phyloP scores from a whole-genome alignment of 495 filamentous ascomycete species.

The Penicillium verhagenii region DNA sequence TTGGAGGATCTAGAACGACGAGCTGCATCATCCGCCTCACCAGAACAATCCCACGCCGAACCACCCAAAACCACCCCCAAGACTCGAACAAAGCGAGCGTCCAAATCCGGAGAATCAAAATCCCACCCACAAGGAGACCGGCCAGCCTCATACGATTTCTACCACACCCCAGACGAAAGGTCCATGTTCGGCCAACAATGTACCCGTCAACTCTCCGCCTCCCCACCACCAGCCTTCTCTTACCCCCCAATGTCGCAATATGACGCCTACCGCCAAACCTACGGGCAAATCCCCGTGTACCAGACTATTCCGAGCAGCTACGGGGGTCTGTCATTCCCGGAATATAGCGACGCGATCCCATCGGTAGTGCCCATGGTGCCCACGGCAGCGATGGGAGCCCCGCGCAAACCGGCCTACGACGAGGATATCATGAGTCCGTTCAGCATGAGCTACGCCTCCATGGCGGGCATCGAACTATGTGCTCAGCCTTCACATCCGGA shows the following conservation, averaged over 20 bases:
- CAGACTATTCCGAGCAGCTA: constrained; percentile 58
- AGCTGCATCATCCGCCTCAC: constrained; percentile 76
- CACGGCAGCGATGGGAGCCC: constrained; percentile 46
- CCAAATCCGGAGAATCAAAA: constrained; percentile 46
- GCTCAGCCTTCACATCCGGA: constrained; percentile 33
- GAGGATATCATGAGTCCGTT: constrained; percentile 74
- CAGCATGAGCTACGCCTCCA: constrained; percentile 69
- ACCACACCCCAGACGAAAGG: constrained; percentile 42
- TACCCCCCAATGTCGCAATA: constrained; percentile 65
- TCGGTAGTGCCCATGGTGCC: constrained; percentile 65
- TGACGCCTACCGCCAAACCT: constrained; percentile 66
- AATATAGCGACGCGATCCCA: constrained; percentile 62
- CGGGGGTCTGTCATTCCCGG: constrained; percentile 56
- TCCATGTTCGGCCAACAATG: constrained; percentile 67
- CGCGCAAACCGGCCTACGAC: constrained; percentile 41
- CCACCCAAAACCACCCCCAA: constrained; percentile 47
- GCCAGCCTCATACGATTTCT: constrained; percentile 36
- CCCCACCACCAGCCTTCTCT: constrained; percentile 74
- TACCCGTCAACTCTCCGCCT: constrained; percentile 66
- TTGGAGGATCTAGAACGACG: constrained; percentile 94
- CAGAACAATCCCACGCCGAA: constrained; percentile 61
- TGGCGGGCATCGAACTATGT: constrained; percentile 73
- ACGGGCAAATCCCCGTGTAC: constrained; percentile 63
- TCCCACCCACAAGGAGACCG: constrained; percentile 28
- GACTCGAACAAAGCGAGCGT: constrained; percentile 43